These are phyloP conservation scores for Suillus paluster DNA, from an alignment of 768 basidiomycete species.

Conservation along the genomic window DNA sequence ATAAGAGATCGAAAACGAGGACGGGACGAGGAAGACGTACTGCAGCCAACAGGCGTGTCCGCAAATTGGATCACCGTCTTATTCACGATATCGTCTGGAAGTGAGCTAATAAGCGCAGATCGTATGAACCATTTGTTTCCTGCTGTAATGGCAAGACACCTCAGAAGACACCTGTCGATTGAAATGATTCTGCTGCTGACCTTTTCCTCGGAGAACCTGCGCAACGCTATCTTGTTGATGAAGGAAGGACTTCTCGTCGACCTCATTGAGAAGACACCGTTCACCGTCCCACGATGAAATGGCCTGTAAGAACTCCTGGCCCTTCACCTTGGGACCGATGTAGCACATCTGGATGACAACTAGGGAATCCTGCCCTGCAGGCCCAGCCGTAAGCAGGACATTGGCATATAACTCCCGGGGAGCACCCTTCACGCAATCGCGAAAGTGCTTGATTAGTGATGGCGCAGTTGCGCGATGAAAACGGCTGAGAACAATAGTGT, in stretches of 20 bases:
- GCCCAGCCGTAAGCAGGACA: slow-evolving; percentile 88
- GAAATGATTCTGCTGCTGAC: slow-evolving; percentile 41
- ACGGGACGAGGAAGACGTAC: slow-evolving; percentile 50
- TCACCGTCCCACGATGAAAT: slow-evolving; percentile 92
- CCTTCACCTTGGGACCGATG: slow-evolving; percentile 73
- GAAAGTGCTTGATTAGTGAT: slow-evolving; percentile 88
- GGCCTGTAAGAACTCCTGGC: slow-evolving; percentile 78
- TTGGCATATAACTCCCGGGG: slow-evolving; percentile 90
- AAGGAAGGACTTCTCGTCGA: slow-evolving; percentile 87
- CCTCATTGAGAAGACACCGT: slow-evolving; percentile 84
- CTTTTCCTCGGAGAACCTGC: slow-evolving; percentile 84
- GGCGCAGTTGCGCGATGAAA: slow-evolving; percentile 88
- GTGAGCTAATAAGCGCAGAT: slow-evolving; percentile 77
- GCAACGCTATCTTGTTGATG: slow-evolving; percentile 92
- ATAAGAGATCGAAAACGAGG: slow-evolving; percentile 2
- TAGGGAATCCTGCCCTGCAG: slow-evolving; percentile 80
- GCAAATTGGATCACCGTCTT: slow-evolving; percentile 82
- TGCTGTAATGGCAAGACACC: slow-evolving; percentile 41
- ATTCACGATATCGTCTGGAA: slow-evolving; percentile 87
- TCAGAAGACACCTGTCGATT: not conserved
- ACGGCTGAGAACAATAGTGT: slow-evolving; percentile 52
- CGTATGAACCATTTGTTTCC: slow-evolving; percentile 93
- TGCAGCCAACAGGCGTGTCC: slow-evolving; percentile 88
- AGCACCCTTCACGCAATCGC: slow-evolving; percentile 90
- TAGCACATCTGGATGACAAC: slow-evolving; percentile 94